phyloP scores from a whole-genome alignment of 2,329 filamentous ascomycete genomes.

The Lithohypha guttulata region DNA sequence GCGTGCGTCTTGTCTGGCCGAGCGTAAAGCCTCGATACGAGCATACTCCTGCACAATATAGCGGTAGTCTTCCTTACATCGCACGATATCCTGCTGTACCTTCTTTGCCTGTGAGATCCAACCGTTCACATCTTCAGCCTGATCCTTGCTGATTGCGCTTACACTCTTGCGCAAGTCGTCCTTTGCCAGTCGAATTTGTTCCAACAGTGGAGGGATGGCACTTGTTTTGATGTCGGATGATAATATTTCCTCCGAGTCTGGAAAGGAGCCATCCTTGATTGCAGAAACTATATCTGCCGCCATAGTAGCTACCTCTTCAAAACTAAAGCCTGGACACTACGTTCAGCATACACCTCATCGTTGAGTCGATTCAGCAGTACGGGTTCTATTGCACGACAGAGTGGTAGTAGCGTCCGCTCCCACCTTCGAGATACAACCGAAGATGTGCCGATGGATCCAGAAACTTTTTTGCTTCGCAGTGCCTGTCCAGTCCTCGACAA shows the following conservation, averaged over 20 bases:
- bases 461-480: no score
- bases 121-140: slow-evolving; percentile 65
- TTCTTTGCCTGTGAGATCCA: slow-evolving; percentile 80
- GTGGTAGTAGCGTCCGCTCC: no score
- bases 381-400: no score
- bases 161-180: slow-evolving; percentile 53
- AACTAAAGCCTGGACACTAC: no score
- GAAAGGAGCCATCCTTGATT: slow-evolving; percentile 40
- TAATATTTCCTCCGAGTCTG: slow-evolving; percentile 45
- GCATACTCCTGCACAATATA: slow-evolving; percentile 72
- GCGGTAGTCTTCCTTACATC: slow-evolving; percentile 65
- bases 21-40: slow-evolving; percentile 52
- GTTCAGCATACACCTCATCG: no score
- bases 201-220: slow-evolving; percentile 40
- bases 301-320: not conserved
- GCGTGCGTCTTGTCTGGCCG: slow-evolving; percentile 51
- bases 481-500: no score
- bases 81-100: slow-evolving; percentile 74
- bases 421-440: not conserved
- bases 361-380: no score
- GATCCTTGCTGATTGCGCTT: slow-evolving; percentile 62
- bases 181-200: slow-evolving; percentile 40
- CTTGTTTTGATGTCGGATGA: slow-evolving; percentile 41
- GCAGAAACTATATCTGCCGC: slow-evolving; percentile 2
- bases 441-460: not conserved